Conservation (phyloP, 2,329 filamentous ascomycete genomes). For the Stromatinia cepivora region DNA sequence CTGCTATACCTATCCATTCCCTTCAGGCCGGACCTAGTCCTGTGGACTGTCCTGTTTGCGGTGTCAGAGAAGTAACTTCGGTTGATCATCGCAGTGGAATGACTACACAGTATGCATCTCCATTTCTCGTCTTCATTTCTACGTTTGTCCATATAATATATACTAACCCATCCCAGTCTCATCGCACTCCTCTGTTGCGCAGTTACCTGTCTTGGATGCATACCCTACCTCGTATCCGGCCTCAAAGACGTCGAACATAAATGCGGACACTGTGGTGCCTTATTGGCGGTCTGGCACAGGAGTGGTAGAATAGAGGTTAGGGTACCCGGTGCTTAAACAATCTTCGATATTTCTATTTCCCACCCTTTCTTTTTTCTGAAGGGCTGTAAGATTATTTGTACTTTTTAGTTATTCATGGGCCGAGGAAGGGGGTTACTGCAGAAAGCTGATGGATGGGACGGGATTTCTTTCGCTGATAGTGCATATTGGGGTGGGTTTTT, state of each 20-base stretch:
- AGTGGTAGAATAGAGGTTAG: constrained; percentile 45
- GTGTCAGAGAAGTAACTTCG: constrained; percentile 29
- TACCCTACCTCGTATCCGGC: constrained; percentile 46
- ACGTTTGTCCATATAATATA: neutral
- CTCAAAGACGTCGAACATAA: constrained; percentile 49
- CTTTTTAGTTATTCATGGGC: neutral
- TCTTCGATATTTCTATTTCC: neutral
- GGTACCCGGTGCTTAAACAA: constrained; percentile 6
- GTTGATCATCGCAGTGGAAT: constrained; percentile 28
- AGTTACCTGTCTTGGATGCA: constrained; percentile 43
- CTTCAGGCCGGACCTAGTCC: constrained; percentile 28
- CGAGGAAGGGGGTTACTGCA: neutral
- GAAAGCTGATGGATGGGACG: neutral
- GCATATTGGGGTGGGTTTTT: neutral
- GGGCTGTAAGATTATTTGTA: neutral
- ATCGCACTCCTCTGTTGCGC: constrained; percentile 31
- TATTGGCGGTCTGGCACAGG: constrained; percentile 47
- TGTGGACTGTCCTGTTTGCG: constrained; percentile 35
- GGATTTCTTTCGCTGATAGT: neutral
- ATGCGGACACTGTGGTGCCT: constrained; percentile 45
- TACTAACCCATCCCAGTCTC: constrained; percentile 24
- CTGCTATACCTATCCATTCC: constrained; percentile 24
- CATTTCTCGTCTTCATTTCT: neutral
- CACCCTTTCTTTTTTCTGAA: neutral
- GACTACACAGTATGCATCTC: constrained; percentile 32